A percentile compares a stretch with the other conserved stretches of the same genome.
These are phyloP conservation scores for Pseudonitzschia pungens DNA, from an alignment of 108 stramenopile genomes.

Conservation along the genomic window DNA sequence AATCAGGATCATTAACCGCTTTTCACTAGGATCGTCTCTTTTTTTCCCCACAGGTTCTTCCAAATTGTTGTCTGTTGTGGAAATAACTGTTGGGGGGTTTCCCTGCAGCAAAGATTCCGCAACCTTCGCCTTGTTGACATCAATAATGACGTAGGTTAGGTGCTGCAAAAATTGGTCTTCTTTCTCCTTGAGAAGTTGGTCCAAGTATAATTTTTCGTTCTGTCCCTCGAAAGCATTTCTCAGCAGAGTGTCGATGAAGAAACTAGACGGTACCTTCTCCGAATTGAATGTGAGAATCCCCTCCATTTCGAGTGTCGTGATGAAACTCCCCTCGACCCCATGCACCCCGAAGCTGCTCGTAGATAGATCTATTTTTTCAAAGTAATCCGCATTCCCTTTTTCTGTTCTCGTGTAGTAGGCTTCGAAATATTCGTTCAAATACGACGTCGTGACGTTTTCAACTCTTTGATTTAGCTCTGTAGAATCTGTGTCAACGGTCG, in stretches of 20 bases:
- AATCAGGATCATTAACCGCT: background rate
- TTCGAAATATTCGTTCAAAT: conserved; percentile 31
- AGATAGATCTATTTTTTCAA: conserved; percentile 9
- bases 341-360: conserved; percentile 30
- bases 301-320: conserved; percentile 30
- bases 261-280: conserved; percentile 19
- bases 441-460: conserved; percentile 8
- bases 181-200: conserved; percentile 13
- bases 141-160: conserved; percentile 33
- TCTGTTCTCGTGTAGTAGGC: conserved; percentile 29
- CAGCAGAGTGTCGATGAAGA: conserved; percentile 18
- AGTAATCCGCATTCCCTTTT: conserved; percentile 12
- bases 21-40: background rate
- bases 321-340: conserved; percentile 25
- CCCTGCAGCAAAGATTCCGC: conserved; percentile 1
- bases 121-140: conserved; percentile 18
- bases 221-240: conserved; percentile 35
- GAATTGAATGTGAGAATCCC: conserved; percentile 21
- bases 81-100: background rate
- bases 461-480: conserved; percentile 6
- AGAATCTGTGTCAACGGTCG: conserved; percentile 13
- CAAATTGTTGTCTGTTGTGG: background rate
- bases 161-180: conserved; percentile 25
- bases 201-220: conserved; percentile 26
- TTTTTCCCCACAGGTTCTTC: background rate